Conservation (phyloP, 2,329 filamentous ascomycete species). For the Golovinomyces cichoracearum region DNA sequence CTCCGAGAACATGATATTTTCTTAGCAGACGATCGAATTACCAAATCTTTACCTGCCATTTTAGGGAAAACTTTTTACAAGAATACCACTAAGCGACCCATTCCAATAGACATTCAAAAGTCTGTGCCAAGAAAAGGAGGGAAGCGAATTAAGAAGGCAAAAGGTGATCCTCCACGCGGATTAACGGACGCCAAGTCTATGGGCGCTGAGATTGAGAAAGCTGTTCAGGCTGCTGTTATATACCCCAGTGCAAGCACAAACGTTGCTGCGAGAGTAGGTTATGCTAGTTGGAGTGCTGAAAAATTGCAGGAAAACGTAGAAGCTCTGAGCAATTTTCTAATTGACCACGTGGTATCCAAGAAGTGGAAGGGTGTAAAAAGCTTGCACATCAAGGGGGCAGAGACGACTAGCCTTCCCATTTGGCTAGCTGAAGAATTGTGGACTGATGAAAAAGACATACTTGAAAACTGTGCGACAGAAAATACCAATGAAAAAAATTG, state of each 20-base stretch:
- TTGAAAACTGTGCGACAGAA: too few species aligned
- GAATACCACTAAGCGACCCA: conserved; percentile 53
- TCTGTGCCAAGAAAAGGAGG: conserved; percentile 34
- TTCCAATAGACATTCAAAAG: conserved; percentile 48
- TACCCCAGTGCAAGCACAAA: conserved; percentile 55
- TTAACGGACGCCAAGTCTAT: conserved; percentile 26
- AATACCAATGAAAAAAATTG: too few species aligned
- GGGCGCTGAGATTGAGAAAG: conserved; percentile 56
- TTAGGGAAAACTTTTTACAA: conserved; percentile 91
- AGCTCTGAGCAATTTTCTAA: conserved; percentile 39
- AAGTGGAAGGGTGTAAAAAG: conserved; percentile 68
- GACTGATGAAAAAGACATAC: conserved; percentile 49
- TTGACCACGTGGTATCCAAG: conserved; percentile 58
- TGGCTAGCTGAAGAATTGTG: conserved; percentile 87
- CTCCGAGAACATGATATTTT: conserved; percentile 75
- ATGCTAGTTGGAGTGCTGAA: conserved; percentile 45
- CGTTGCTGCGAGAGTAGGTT: conserved; percentile 56
- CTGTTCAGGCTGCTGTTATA: conserved; percentile 52
- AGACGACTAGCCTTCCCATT: conserved; percentile 72
- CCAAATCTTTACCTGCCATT: conserved; percentile 42
- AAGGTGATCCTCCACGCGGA: conserved; percentile 22
- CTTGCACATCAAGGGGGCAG: conserved; percentile 73
- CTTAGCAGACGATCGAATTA: conserved; percentile 70
- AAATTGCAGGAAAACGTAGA: conserved; percentile 60
- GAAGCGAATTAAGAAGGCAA: conserved; percentile 31